phyloP scores from a whole-genome alignment of 176 grass and related monocot species.

The Puya raimondii region DNA sequence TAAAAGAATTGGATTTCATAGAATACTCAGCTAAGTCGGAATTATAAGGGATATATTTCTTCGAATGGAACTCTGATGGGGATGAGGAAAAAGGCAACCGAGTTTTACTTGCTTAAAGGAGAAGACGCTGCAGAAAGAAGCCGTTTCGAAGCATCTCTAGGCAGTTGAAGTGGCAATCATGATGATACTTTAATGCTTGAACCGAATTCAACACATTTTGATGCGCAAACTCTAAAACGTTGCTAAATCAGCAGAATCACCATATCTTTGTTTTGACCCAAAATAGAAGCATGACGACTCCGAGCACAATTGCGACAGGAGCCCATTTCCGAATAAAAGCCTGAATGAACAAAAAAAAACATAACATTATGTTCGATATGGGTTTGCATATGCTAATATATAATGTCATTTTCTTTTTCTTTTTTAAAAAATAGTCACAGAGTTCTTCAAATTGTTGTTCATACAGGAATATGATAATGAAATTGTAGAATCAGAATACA shows the following conservation, averaged over 20 bases:
- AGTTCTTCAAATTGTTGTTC: too few species aligned
- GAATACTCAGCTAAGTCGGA: neutral
- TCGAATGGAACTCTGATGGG: neutral
- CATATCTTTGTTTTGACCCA: constrained; percentile 90
- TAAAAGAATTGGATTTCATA: neutral
- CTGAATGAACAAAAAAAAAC: constrained; percentile 28
- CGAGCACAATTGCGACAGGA: constrained; percentile 75
- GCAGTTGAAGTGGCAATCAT: neutral
- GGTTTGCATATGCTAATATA: neutral
- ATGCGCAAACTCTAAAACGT: neutral
- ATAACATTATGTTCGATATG: neutral
- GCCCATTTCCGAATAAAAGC: constrained; percentile 83
- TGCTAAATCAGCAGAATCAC: constrained; percentile 26
- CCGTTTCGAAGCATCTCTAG: constrained; percentile 28
- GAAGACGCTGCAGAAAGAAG: constrained; percentile 37
- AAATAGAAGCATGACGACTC: constrained; percentile 76
- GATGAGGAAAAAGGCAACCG: constrained; percentile 15
- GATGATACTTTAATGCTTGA: neutral
- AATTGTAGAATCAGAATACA: too few species aligned
- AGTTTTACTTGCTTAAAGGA: constrained; percentile 36
- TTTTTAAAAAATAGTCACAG: too few species aligned
- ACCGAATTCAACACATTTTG: neutral
- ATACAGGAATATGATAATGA: too few species aligned
- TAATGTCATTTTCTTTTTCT: neutral
- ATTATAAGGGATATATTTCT: neutral